A percentile compares a stretch with the other conserved stretches of the same genome.
phyloP scores from a whole-genome alignment of 2,329 filamentous ascomycete species.

The Aspergillus floridensis region DNA sequence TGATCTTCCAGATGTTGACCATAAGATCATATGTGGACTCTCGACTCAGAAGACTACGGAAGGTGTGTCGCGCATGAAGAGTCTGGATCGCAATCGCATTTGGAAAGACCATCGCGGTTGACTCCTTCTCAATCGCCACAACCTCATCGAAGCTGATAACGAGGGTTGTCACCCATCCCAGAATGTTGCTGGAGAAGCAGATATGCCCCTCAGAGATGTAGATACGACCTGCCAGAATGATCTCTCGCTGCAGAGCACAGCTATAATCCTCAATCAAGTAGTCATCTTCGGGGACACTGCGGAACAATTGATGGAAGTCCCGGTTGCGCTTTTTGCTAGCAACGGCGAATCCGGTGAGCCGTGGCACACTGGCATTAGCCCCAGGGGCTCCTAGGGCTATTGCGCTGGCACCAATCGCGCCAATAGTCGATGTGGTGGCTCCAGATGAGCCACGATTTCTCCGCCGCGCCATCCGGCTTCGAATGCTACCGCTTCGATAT shows the following conservation, averaged over 20 bases:
- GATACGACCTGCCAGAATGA: slow-evolving; percentile 85
- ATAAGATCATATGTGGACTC: slow-evolving; percentile 97
- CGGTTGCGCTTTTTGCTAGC: slow-evolving; percentile 94
- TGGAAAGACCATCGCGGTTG: slow-evolving; percentile 90
- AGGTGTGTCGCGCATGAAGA: slow-evolving; percentile 89
- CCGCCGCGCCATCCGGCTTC: slow-evolving; percentile 62
- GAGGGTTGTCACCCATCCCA: slow-evolving; percentile 95
- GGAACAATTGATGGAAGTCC: slow-evolving; percentile 90
- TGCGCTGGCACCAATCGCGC: slow-evolving; percentile 69
- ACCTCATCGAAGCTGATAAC: slow-evolving; percentile 99
- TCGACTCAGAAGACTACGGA: slow-evolving; percentile 89
- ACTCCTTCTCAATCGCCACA: slow-evolving; percentile 94
- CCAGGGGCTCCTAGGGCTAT: slow-evolving; percentile 65
- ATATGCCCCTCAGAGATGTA: slow-evolving; percentile 97
- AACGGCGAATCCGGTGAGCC: slow-evolving; percentile 90
- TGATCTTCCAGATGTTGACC: slow-evolving; percentile 97
- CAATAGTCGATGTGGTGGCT: slow-evolving; percentile 66
- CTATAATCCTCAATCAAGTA: slow-evolving; percentile 98
- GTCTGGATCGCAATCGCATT: slow-evolving; percentile 98
- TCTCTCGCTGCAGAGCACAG: slow-evolving; percentile 91
- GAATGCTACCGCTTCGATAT: slow-evolving; percentile 65
- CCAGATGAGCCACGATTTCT: slow-evolving; percentile 82
- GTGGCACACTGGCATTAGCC: slow-evolving; percentile 60
- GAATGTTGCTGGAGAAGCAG: slow-evolving; percentile 98
- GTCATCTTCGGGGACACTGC: slow-evolving; percentile 96